Percentiles rank a stretch among this genome's conserved stretches.
These are phyloP conservation scores for Huntiella abstrusa DNA, from an alignment of 2,329 filamentous ascomycete species.

Conservation along the genomic window DNA sequence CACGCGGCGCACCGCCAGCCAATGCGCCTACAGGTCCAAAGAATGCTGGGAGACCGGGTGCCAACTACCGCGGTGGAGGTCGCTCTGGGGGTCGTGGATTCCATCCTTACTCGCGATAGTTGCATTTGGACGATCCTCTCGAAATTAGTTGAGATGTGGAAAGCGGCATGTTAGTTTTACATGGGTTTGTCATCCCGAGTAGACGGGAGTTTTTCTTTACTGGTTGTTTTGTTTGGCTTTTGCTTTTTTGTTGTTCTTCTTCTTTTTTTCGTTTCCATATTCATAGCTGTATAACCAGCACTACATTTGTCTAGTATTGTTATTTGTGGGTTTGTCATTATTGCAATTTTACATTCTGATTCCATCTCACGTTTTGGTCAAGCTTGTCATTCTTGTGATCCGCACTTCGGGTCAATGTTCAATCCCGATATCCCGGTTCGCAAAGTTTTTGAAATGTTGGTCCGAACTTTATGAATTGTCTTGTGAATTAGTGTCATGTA, in stretches of 20 bases:
- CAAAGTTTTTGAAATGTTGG: not conserved
- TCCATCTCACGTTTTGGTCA: not conserved
- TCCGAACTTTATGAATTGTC: not conserved
- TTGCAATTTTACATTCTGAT: slow-evolving; percentile 1
- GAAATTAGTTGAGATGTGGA: not conserved
- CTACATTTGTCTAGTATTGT: not conserved
- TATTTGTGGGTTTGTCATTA: not conserved
- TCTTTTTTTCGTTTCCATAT: not conserved
- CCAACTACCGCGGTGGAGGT: slow-evolving; percentile 84
- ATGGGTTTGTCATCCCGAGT: not conserved
- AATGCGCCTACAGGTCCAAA: slow-evolving; percentile 82
- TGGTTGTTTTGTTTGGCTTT: not conserved
- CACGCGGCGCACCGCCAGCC: slow-evolving; percentile 29
- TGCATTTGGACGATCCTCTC: too few species aligned
- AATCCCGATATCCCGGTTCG: not conserved
- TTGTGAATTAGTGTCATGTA: not conserved
- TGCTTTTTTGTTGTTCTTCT: not conserved
- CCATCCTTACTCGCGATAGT: slow-evolving; percentile 47
- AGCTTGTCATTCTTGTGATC: not conserved
- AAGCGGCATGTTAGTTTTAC: not conserved
- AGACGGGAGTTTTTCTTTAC: not conserved
- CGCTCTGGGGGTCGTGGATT: slow-evolving; percentile 56
- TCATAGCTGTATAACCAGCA: not conserved
- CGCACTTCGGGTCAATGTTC: not conserved
- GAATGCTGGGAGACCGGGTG: slow-evolving; percentile 79